Percentiles rank a stretch among this genome's conserved stretches.
Conservation (phyloP, 139 green algal species). For the Eudorina sp. region DNA sequence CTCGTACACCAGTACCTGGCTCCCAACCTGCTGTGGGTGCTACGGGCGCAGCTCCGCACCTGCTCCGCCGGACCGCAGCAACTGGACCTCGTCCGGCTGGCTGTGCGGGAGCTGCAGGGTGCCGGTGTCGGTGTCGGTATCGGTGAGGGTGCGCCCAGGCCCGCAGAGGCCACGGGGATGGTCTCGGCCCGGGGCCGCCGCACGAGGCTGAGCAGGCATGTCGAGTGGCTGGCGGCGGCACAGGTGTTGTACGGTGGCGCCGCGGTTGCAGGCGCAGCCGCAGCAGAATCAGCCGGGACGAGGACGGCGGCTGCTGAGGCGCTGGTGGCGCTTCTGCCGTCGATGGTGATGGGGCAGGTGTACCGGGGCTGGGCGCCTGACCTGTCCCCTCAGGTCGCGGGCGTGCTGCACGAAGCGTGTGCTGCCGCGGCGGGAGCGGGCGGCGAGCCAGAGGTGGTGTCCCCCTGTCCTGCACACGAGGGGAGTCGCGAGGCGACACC, state of each 20-base stretch:
- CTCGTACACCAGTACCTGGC: too few species aligned
- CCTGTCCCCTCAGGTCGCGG: neutral
- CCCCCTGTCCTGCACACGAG: too few species aligned
- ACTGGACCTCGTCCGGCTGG: neutral
- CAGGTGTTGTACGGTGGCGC: neutral
- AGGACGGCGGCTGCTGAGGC: neutral
- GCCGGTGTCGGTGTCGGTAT: too few species aligned
- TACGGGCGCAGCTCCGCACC: constrained; percentile 12
- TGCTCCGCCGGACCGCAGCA: neutral
- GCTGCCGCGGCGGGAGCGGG: neutral
- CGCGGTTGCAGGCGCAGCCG: neutral
- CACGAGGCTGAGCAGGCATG: too few species aligned
- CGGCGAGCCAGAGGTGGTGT: too few species aligned
- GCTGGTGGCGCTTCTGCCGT: neutral
- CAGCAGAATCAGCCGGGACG: too few species aligned
- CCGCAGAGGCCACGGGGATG: too few species aligned
- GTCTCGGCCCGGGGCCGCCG: too few species aligned
- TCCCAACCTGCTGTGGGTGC: neutral
- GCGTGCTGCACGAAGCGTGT: neutral
- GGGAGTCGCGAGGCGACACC: too few species aligned
- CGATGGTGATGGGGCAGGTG: neutral
- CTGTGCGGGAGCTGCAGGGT: neutral
- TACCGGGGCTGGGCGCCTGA: constrained; percentile 10
- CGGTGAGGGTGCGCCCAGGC: too few species aligned
- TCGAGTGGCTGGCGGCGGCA: neutral